Base-by-base conservation (phyloP, 2,329 filamentous ascomycete species). In the Blastomyces silverae region DNA sequence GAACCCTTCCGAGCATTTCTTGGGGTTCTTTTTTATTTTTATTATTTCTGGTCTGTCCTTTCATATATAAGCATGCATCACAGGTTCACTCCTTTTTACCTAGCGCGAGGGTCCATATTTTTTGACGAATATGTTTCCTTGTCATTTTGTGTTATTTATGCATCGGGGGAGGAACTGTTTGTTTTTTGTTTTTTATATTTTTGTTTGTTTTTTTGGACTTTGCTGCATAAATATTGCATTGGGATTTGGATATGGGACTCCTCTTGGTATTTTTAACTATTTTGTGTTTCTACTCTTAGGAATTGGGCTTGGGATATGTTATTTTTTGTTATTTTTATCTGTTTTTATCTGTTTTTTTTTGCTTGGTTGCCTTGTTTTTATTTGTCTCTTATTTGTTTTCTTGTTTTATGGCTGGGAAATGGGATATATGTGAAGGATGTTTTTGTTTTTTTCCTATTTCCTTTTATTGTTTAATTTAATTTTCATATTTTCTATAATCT, bases 241-340 rank as follows among this genome's bases (percentile, higher is more conserved):
- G 66, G 67, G 64, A 66, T 66, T 50, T 68, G 65, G 66, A 62
- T 60, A 59, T 56, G 61, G 64, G 67, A 64, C 60, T 64, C 42
- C 64, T 62, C n/a, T 44, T 63, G 55, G 58, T 25, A 56, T 37
- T 20, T 22, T 42, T 42, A 4, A 22, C 39, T 50, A 50, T 34
- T 58, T 31, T 44, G 17, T 5, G 4, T 64, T 44, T 60, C 50
- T 42, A 50, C 56, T 58, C 53, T 60, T 56, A 53, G 62, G 57
- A 66, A 39, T 53, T 62, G 60, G 64, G 64, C 50, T 56, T 62
- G 62, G 42, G 62, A 62, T 62, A 50, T 20, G 37, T 48, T 48
- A 42, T 62, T 62, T 37, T 50, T 52, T 17, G 3, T 37, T 50
- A 6, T 61, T 22, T 25, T 28, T 64, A 46, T 46, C 52, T 57